A percentile compares a stretch with the other conserved stretches of the same genome.
Conservation (phyloP, 2,329 filamentous ascomycete genomes). For the Tolypocladium tropicale region DNA sequence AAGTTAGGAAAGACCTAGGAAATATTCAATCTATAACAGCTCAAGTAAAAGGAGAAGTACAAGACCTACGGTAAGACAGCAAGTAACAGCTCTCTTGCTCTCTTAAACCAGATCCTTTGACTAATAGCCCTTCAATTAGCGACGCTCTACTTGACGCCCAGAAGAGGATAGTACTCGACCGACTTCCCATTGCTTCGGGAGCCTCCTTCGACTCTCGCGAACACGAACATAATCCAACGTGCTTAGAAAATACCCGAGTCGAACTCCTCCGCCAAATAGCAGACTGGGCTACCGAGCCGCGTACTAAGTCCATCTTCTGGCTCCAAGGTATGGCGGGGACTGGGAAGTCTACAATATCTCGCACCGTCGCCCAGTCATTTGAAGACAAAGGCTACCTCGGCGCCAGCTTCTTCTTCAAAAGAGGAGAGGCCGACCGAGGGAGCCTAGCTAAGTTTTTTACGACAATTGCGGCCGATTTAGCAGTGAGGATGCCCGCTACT, state of each 20-base stretch:
- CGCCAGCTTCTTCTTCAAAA: conserved; percentile 35
- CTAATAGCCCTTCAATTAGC: too few species aligned
- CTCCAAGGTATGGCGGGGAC: conserved; percentile 27
- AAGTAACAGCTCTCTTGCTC: too few species aligned
- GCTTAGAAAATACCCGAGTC: conserved; percentile 17
- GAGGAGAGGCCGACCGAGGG: conserved; percentile 26
- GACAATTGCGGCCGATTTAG: conserved; percentile 26
- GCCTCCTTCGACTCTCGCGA: conserved; percentile 23
- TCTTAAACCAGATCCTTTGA: too few species aligned
- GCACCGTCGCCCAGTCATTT: conserved; percentile 13
- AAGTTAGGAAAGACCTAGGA: too few species aligned
- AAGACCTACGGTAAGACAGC: too few species aligned
- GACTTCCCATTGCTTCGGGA: conserved; percentile 10
- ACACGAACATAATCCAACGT: conserved; percentile 21
- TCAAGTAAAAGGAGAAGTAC: too few species aligned
- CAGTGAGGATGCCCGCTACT: conserved; percentile 15
- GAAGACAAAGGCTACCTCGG: conserved; percentile 10
- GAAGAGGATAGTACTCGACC: too few species aligned
- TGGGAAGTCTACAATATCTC: conserved; percentile 28
- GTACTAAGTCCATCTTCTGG: conserved; percentile 21
- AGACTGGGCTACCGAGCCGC: conserved; percentile 14
- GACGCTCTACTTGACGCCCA: conserved; percentile 9
- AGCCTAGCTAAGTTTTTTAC: conserved; percentile 25
- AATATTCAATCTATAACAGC: too few species aligned
- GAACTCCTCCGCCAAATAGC: conserved; percentile 16